phyloP scores from a whole-genome alignment of 2,329 filamentous ascomycete species.

The Alternaria consortialis region DNA sequence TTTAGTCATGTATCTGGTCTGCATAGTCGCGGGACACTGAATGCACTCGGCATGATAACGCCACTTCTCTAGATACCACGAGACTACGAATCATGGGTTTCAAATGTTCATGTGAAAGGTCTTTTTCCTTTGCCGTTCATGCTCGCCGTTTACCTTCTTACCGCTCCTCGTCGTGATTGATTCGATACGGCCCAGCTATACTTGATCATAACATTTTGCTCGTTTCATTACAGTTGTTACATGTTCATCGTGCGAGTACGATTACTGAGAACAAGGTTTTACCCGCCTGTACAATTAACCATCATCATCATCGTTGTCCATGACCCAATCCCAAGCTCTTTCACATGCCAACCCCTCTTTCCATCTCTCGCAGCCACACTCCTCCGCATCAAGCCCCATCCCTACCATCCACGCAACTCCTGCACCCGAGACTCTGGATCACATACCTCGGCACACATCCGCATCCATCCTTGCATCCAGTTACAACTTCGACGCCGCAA shows the following conservation, averaged over 20 bases:
- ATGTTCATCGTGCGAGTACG: not conserved
- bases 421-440: not conserved
- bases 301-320: not conserved
- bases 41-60: constrained; percentile 50
- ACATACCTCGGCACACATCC: constrained; percentile 19
- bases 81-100: constrained; percentile 50
- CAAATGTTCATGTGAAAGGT: constrained; percentile 35
- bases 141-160: not conserved
- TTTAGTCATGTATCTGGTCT: constrained; percentile 54
- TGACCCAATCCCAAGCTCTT: not conserved
- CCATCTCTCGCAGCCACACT: not conserved
- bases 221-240: not conserved
- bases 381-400: not conserved
- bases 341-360: constrained; percentile 7
- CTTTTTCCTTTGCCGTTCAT: not conserved
- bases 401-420: not conserved
- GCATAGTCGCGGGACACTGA: constrained; percentile 50
- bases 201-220: too few species aligned
- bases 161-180: not conserved
- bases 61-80: constrained; percentile 53
- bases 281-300: not conserved
- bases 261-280: not conserved
- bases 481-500: constrained; percentile 27
- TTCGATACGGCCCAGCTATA: not conserved
- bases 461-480: too few species aligned